Evolutionary conservation across 257 asterid genomes (phyloP), one percentile per base, ranked within the genome.

Genomic region (Solanum peruvianum): DNA sequence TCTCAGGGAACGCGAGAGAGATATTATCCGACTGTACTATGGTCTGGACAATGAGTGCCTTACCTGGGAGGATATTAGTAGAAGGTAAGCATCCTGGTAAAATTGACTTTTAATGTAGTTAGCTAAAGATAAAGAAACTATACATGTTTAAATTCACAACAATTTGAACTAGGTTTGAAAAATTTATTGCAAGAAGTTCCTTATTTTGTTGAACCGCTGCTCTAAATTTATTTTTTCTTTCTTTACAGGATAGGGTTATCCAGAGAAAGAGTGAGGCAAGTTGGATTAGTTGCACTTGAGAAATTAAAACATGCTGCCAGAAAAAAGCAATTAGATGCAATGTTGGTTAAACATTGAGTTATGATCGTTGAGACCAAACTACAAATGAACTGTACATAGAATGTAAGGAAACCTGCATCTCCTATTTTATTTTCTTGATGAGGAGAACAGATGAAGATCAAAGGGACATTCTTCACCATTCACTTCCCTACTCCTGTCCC

Each of bases 21-120:
- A 95, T 14, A 97, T 97, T 64, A 92, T 95, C 70, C 95, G 98
- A 72, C 90, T 94, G 31, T 97, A 97, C 92, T 94, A 94, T 83
- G 99, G 99, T 89, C 90, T 97, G 37, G 98, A 93, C 86, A 90
- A 91, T 27, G 99, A 93, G 92, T 94, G 97, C 86, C 97, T 95
- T 88, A 97, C 99, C 37, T 97, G 99, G 99, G 99, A 97, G 88
- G 99, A 97, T 75, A 97, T 97, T 89, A 95, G 99, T 87, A 94
- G 93, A 94, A 88, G 98, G 99, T 97, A 81, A 64, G 89, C 20
- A 44, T 64, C 44, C 45, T 85, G 42, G 21, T 18, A 18, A 49
- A 6, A 81, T 49, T 47, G 44, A n/a, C 21, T 29, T 44, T 37
- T 49, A 45, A 35, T 58, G 67, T 45, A 45, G 84, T 25, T 45